Conservation (phyloP, 306 rosid species). For the Cajanus cajan region DNA sequence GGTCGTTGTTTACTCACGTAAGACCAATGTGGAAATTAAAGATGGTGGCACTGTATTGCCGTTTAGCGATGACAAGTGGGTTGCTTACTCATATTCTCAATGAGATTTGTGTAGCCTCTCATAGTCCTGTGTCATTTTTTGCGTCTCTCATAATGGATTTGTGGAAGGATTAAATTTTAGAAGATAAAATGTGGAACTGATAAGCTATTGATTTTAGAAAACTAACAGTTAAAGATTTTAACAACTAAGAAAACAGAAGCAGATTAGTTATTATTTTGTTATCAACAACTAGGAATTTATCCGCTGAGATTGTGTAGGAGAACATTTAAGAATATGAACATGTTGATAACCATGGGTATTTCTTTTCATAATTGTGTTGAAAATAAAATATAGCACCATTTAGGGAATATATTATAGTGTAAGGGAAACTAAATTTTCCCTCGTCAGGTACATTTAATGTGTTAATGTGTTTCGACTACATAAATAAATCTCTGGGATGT, state of each 20-base stretch:
- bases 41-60: slow-evolving; percentile 39
- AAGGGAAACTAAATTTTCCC: too few species aligned
- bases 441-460: too few species aligned
- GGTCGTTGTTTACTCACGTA: slow-evolving; percentile 41
- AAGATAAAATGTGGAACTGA: neutral
- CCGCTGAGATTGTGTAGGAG: neutral
- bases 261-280: neutral
- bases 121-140: neutral
- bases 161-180: neutral
- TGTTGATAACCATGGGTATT: neutral
- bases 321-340: neutral
- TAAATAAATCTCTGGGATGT: too few species aligned
- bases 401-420: too few species aligned
- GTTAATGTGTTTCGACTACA: too few species aligned
- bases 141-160: neutral
- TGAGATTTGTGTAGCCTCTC: neutral
- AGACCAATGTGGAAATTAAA: slow-evolving; percentile 28
- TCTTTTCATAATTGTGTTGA: too few species aligned
- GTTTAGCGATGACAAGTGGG: slow-evolving; percentile 54
- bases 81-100: slow-evolving; percentile 39
- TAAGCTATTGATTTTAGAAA: neutral
- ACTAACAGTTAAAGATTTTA: neutral
- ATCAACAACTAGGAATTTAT: neutral
- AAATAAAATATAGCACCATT: too few species aligned
- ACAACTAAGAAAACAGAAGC: neutral